A percentile compares a stretch with the other conserved stretches of the same genome.
These are phyloP conservation scores for Cornus kousa DNA, from an alignment of 148 eudicot genomes.

Conservation along the genomic window DNA sequence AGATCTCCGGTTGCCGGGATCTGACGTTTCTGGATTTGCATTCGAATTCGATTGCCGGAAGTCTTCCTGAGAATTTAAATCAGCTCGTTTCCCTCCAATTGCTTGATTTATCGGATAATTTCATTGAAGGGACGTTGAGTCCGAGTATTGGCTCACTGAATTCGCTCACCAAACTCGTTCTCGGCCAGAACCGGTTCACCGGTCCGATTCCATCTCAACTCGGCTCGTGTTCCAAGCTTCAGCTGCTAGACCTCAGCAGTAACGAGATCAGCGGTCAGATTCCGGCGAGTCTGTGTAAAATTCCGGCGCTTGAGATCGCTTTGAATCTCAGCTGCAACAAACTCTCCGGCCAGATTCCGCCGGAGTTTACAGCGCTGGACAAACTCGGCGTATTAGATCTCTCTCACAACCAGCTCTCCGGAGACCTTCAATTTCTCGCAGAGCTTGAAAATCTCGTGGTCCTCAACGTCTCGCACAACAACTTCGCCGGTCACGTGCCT, in stretches of 20 bases:
- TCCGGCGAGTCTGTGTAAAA: slow-evolving; percentile 64
- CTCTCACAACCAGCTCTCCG: slow-evolving; percentile 69
- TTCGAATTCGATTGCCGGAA: slow-evolving; percentile 67
- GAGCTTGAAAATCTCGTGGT: slow-evolving; percentile 71
- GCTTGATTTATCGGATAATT: slow-evolving; percentile 70
- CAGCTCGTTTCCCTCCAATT: slow-evolving; percentile 55
- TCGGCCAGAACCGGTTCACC: slow-evolving; percentile 48
- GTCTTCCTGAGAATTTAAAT: slow-evolving; percentile 50
- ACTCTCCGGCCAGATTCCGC: slow-evolving; percentile 73
- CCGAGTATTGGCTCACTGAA: slow-evolving; percentile 55
- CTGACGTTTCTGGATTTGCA: slow-evolving; percentile 81
- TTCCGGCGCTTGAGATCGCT: slow-evolving; percentile 81
- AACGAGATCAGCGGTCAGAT: slow-evolving; percentile 65
- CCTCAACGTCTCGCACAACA: slow-evolving; percentile 67
- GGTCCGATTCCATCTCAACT: slow-evolving; percentile 68
- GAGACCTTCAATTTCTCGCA: slow-evolving; percentile 50
- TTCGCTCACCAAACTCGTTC: slow-evolving; percentile 75
- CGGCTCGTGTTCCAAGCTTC: slow-evolving; percentile 79
- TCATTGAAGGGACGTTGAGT: slow-evolving; percentile 52
- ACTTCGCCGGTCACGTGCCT: slow-evolving; percentile 70
- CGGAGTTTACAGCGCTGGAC: slow-evolving; percentile 52
- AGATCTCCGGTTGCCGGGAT: slow-evolving; percentile 72
- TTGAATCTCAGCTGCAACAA: slow-evolving; percentile 78
- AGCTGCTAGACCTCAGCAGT: slow-evolving; percentile 69
- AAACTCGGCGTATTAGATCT: slow-evolving; percentile 82